These are phyloP conservation scores for Carnegiea gigantea DNA, from an alignment of 179 eudicot species.

Conservation along the genomic window DNA sequence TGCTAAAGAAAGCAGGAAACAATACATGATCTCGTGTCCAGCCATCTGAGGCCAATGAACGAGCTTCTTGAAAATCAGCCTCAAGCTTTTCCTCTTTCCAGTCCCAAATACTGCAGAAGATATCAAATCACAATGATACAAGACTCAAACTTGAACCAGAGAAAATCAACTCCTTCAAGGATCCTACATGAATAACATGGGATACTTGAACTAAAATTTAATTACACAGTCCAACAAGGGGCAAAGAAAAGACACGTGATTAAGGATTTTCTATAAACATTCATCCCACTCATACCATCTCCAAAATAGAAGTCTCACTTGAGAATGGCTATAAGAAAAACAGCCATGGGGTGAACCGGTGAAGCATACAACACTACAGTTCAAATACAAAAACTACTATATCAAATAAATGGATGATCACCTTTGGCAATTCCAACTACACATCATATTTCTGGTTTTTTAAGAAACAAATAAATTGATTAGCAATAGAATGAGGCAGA, in stretches of 20 bases:
- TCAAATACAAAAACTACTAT: neutral
- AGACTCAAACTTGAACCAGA: conserved; percentile 1
- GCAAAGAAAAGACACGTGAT: neutral
- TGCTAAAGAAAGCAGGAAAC: conserved; percentile 7
- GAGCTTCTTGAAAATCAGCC: conserved; percentile 72
- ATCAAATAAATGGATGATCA: neutral
- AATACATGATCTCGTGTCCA: conserved; percentile 72
- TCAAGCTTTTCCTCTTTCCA: conserved; percentile 63
- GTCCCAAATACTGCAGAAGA: conserved; percentile 70
- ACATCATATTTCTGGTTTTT: neutral
- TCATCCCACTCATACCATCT: neutral
- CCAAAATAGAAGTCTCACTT: neutral
- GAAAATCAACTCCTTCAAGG: neutral
- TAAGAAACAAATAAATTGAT: neutral
- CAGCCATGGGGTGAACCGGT: neutral
- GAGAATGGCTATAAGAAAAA: neutral
- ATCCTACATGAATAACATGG: neutral
- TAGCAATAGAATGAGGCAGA: neutral
- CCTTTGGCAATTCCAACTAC: neutral
- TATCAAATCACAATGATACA: conserved; percentile 4
- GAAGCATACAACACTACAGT: neutral
- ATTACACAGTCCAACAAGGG: neutral
- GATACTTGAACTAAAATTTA: neutral
- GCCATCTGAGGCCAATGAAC: conserved; percentile 71
- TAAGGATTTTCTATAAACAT: no score